Base-by-base conservation (phyloP, 768 basidiomycete genomes). In the Clavulina sp. region DNA sequence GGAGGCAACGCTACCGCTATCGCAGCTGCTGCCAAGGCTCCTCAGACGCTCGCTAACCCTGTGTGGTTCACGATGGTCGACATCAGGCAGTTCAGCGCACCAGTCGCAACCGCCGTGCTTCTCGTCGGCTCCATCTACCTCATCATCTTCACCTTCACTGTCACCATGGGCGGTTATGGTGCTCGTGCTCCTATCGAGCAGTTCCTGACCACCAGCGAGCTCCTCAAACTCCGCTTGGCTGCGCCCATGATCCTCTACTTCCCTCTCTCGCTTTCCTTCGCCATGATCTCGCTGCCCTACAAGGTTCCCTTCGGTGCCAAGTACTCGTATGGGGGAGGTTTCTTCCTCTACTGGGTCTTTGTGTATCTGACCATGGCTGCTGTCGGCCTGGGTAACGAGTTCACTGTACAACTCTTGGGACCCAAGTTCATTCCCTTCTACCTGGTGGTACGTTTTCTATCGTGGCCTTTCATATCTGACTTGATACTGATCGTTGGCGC, bases 281-380 rank as follows among this genome's bases (percentile, higher is more conserved):
- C 70, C n/a, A 67, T 68, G 56, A 57, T 73, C 58, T 66, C 61
- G 57, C 58, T 73, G 32, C 68, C 69, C 2, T 73, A 69, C 62
- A 60, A 65, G 23, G 58, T 70, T 13, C 66, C 68, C n/a, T 71
- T 41, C 66, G 68, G 47, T 65, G 46, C 26, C 32, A 55, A 49
- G 59, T 68, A 55, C 50, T 60, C 54, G 4, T 57, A 59, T 52
- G 60, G 57, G 1, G 60, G 60, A 4, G 60, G 59, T 4, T 66
- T 66, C 61, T 68, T 68, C 60, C 57, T 67, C 26, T 68, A 63
- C 64, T 64, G 63, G 59, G 59, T 63, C 47, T 59, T 62, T 31
- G 51, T 60, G 21, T 67, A 54, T 49, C 51, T 65, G 19, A 63
- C 61, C 5, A 66, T 69, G 67, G 49, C 56, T 4, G 51, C 59